phyloP scores from a whole-genome alignment of 2,329 filamentous ascomycete species.

The Cladophialophora immunda region DNA sequence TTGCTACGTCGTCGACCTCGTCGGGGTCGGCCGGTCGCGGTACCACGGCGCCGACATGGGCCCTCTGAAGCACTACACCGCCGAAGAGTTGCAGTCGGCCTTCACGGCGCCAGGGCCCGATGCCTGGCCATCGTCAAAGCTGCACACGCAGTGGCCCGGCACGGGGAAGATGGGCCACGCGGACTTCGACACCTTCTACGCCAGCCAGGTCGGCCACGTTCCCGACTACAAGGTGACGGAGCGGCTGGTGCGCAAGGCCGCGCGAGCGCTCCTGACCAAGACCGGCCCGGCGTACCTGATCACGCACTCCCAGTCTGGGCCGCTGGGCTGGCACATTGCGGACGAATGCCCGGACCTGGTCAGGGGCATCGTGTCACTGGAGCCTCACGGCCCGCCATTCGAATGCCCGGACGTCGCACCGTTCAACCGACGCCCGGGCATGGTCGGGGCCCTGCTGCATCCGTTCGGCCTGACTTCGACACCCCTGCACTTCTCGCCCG shows the following conservation, averaged over 20 bases:
- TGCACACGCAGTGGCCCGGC: conserved; percentile 53
- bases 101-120: conserved; percentile 15
- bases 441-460: conserved; percentile 32
- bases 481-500: conserved; percentile 58
- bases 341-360: conserved; percentile 52
- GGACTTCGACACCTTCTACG: conserved; percentile 23
- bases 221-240: conserved; percentile 39
- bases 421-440: conserved; percentile 11
- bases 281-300: conserved; percentile 34
- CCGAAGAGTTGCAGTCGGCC: conserved; percentile 8
- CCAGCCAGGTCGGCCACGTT: conserved; percentile 27
- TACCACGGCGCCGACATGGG: conserved; percentile 21
- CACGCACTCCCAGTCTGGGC: conserved; percentile 45
- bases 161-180: conserved; percentile 13
- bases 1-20: conserved; percentile 52
- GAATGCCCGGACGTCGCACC: conserved; percentile 8
- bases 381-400: conserved; percentile 16
- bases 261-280: neutral
- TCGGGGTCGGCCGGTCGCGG: conserved; percentile 51
- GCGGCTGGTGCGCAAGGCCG: neutral
- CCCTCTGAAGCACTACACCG: conserved; percentile 18
- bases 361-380: conserved; percentile 57
- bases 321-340: conserved; percentile 22
- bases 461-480: conserved; percentile 60
- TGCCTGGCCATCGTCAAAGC: conserved; percentile 3